Evolutionary conservation across 169 alveolate species (phyloP), one percentile per base, ranked within the genome.

Genomic region (Plasmodium billcollinsi): DNA sequence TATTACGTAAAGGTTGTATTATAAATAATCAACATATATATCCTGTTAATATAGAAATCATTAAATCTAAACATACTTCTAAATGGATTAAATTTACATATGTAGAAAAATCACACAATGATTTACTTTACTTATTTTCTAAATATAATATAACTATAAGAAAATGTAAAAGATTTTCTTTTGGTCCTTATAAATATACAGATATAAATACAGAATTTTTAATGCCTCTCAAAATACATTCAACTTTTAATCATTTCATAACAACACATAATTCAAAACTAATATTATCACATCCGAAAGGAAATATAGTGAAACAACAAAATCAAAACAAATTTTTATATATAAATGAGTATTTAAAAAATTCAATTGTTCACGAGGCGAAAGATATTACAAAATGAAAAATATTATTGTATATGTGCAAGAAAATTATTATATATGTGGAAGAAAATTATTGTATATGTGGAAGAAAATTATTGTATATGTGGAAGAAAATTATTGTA

Each of bases 121-220:
- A 80, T 67, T 67, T 80, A n/a, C 43, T 66, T 15, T 5, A 33
- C 6, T 54, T 80, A 3, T 80, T 80, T 80, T 52, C 73, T 1
- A 80, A 80, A 69, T 80, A 80, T 29, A 56, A 61, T 61, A 26
- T 80, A 70, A 56, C 73, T 21, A 69, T 80, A 50, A 80, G 83
- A 61, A 80, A 80, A 50, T 80, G 90, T 45, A 80, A 80, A 69
- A 69, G 90, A 56, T 80, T 54, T 69, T 80, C 90, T n/a, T 80
- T 80, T 69, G 90, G 90, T 7, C 90, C 90, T 7, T 80, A 80
- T 56, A 80, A 26, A 80, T 69, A 61, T 15, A 66, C 90, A 1
- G 90, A 80, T 54, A 62, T 80, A 15, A 26, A 58, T 3, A 39
- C 12, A 47, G 4, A 80, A 47, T 80, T 80, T 52, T 47, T 80